Evolutionary conservation across 2,329 filamentous ascomycete species (phyloP).

Genomic region (Xylariaceae sp.): DNA sequence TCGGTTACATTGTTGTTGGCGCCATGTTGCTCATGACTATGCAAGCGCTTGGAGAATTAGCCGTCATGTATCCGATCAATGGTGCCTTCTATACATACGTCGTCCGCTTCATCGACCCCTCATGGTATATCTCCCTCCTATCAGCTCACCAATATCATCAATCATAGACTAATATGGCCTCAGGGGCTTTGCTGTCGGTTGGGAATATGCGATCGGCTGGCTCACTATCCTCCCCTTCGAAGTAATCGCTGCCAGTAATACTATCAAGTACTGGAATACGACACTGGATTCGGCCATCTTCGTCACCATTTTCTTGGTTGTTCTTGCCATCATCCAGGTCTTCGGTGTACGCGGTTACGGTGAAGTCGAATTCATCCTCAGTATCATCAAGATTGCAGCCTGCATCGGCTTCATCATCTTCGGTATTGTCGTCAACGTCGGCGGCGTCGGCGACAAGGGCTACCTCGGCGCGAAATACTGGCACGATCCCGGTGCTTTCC

Average conservation of each 20-base stretch:
- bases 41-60: constrained; percentile 59
- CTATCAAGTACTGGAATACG: constrained; percentile 52
- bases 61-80: constrained; percentile 58
- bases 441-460: constrained; percentile 53
- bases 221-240: constrained; percentile 52
- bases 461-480: constrained; percentile 63
- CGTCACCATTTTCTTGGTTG: constrained; percentile 54
- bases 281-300: constrained; percentile 53
- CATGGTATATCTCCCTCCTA: constrained; percentile 39
- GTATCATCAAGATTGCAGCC: constrained; percentile 56
- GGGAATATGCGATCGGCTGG: constrained; percentile 52
- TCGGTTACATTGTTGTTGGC: constrained; percentile 55
- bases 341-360: constrained; percentile 58
- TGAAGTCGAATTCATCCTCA: constrained; percentile 59
- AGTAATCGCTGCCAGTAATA: constrained; percentile 52
- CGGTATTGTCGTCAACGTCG: constrained; percentile 57
- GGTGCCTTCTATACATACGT: constrained; percentile 63
- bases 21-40: constrained; percentile 58
- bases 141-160: neutral
- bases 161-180: neutral
- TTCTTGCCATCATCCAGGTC: constrained; percentile 50
- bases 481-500: constrained; percentile 55
- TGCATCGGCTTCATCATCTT: constrained; percentile 64
- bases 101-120: constrained; percentile 59
- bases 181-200: constrained; percentile 52